phyloP scores from a whole-genome alignment of 108 stramenopile species.

The Pseudonitzschia multiseries region DNA sequence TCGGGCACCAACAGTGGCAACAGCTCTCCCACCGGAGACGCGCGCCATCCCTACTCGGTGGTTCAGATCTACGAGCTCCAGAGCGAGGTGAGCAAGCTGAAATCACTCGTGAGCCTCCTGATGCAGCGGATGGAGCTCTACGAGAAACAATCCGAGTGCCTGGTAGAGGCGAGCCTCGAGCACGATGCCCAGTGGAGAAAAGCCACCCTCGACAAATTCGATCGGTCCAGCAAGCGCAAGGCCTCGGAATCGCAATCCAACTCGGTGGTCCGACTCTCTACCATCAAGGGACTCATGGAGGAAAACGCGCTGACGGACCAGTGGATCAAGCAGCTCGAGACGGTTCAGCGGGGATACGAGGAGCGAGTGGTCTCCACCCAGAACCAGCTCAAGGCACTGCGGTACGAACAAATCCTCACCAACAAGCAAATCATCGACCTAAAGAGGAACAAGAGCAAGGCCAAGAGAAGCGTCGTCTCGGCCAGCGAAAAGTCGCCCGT shows the following conservation, averaged over 20 bases:
- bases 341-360: not conserved
- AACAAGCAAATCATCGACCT: constrained; percentile 8
- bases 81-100: not conserved
- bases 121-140: constrained; percentile 16
- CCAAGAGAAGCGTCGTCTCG: not conserved
- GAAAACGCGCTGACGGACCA: not conserved
- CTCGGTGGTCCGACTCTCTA: not conserved
- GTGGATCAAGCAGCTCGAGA: constrained; percentile 9
- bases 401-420: constrained; percentile 2
- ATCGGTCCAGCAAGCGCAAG: not conserved
- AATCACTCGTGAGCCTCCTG: not conserved
- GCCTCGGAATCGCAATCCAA: not conserved
- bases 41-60: not conserved
- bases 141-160: constrained; percentile 9
- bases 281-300: constrained; percentile 6
- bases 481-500: not conserved
- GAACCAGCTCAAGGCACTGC: constrained; percentile 3
- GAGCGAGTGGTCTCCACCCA: not conserved
- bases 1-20: not conserved
- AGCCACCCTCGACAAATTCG: not conserved
- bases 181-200: constrained; percentile 1
- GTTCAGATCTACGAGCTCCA: not conserved
- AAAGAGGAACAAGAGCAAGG: not conserved
- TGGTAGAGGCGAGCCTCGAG: not conserved
- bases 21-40: not conserved